Conservation (phyloP, 768 basidiomycete species). For the Trametes cinnabarina region DNA sequence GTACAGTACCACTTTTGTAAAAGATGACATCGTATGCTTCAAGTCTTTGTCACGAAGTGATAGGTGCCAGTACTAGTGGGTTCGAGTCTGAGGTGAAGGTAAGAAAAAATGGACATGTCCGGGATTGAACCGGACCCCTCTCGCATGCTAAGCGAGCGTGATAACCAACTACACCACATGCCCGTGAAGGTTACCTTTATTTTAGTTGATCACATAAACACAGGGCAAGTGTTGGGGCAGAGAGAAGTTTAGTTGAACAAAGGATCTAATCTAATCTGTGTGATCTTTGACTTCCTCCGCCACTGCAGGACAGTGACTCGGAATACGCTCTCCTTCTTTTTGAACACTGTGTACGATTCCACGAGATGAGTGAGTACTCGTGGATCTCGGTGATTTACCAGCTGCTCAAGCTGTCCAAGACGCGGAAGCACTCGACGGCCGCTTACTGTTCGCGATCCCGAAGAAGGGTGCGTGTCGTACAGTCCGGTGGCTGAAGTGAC, state of each 20-base stretch:
- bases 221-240: too few species aligned
- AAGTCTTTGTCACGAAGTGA: too few species aligned
- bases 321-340: not conserved
- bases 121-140: slow-evolving; percentile 15
- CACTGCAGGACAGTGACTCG: slow-evolving; percentile 1
- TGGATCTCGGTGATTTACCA: not conserved
- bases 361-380: slow-evolving; percentile 5
- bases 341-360: not conserved
- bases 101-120: slow-evolving; percentile 7
- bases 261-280: slow-evolving; percentile 2
- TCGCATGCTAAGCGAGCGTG: slow-evolving; percentile 15
- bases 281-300: not conserved
- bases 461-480: slow-evolving; percentile 79
- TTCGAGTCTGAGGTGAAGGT: too few species aligned
- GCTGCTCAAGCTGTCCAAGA: slow-evolving; percentile 38
- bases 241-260: too few species aligned
- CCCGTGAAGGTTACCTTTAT: too few species aligned
- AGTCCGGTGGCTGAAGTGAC: not conserved
- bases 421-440: slow-evolving; percentile 76
- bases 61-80: too few species aligned
- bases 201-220: not conserved
- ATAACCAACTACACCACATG: slow-evolving; percentile 16
- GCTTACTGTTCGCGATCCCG: slow-evolving; percentile 91
- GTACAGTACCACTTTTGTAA: too few species aligned
- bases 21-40: too few species aligned